Conservation (phyloP, 768 basidiomycete genomes). For the Suillus fuscotomentosus region DNA sequence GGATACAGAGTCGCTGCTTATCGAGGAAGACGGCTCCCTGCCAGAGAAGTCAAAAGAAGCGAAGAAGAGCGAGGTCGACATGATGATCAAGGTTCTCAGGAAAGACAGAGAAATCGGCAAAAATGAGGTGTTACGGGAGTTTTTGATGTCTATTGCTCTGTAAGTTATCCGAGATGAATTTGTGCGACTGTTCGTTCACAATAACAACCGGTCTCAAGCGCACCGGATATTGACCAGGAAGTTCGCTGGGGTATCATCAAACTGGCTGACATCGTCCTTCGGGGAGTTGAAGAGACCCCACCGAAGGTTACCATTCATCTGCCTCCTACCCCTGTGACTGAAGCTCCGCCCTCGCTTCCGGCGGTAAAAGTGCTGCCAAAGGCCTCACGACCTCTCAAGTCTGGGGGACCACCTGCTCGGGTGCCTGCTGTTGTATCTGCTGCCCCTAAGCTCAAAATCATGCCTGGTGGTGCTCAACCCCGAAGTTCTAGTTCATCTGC, state of each 20-base stretch:
- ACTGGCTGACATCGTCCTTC: slow-evolving; percentile 84
- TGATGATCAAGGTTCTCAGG: slow-evolving; percentile 82
- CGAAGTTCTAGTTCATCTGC: slow-evolving; percentile 19
- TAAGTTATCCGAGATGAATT: slow-evolving; percentile 35
- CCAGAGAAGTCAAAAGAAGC: slow-evolving; percentile 70
- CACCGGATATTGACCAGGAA: slow-evolving; percentile 78
- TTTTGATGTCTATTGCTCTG: slow-evolving; percentile 80
- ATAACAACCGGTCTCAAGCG: slow-evolving; percentile 39
- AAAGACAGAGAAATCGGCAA: slow-evolving; percentile 86
- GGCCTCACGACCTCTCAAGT: slow-evolving; percentile 31
- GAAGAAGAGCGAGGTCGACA: slow-evolving; percentile 80
- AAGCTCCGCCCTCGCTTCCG: slow-evolving; percentile 55
- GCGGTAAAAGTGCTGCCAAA: slow-evolving; percentile 53
- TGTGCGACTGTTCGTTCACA: slow-evolving; percentile 5
- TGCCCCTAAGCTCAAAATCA: slow-evolving; percentile 57
- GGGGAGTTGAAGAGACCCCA: slow-evolving; percentile 76
- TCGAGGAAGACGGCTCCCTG: slow-evolving; percentile 81
- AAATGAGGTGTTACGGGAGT: slow-evolving; percentile 75
- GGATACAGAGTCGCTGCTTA: slow-evolving; percentile 73
- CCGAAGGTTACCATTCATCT: slow-evolving; percentile 89
- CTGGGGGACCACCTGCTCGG: slow-evolving; percentile 32
- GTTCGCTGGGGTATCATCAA: slow-evolving; percentile 92
- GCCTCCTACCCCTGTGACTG: slow-evolving; percentile 67
- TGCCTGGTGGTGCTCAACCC: slow-evolving; percentile 18
- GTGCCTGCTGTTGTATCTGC: slow-evolving; percentile 28